Conservation (phyloP, 805 yeast species). For the Starmerella etchellsii region DNA sequence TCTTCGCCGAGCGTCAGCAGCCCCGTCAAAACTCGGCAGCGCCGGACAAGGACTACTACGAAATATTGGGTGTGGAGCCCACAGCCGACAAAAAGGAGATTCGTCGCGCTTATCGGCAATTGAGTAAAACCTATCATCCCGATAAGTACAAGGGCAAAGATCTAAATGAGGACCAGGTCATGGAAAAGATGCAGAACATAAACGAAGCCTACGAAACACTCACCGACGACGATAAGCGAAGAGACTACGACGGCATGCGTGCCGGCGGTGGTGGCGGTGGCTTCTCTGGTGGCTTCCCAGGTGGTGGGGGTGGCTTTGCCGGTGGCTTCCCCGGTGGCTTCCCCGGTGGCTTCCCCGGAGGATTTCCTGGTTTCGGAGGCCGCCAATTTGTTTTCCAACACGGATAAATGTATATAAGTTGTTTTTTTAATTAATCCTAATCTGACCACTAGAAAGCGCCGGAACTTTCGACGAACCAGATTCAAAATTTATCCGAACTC, state of each 20-base stretch:
- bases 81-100: constrained; percentile 62
- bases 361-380: constrained; percentile 2
- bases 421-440: too few relatives aligned
- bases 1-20: constrained; percentile 23
- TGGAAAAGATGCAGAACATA: constrained; percentile 76
- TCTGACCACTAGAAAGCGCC: too few relatives aligned
- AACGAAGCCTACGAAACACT: constrained; percentile 86
- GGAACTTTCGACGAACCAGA: too few relatives aligned
- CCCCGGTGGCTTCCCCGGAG: constrained; percentile 12
- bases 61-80: constrained; percentile 51
- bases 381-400: background rate
- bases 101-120: constrained; percentile 65
- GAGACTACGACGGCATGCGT: constrained; percentile 43
- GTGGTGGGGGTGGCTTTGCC: constrained; percentile 2
- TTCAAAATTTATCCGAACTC: background rate
- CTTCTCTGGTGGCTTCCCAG: constrained; percentile 8
- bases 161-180: constrained; percentile 53
- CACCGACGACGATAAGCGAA: constrained; percentile 49
- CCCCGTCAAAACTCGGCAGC: constrained; percentile 21
- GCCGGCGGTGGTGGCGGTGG: constrained; percentile 7
- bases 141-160: constrained; percentile 67
- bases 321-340: constrained; percentile 10
- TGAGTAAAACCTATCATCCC: constrained; percentile 77
- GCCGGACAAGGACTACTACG: constrained; percentile 58
- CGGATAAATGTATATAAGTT: background rate